These are phyloP conservation scores for Avena sativa DNA, from an alignment of 176 grass and related monocot species.

Conservation along the genomic window DNA sequence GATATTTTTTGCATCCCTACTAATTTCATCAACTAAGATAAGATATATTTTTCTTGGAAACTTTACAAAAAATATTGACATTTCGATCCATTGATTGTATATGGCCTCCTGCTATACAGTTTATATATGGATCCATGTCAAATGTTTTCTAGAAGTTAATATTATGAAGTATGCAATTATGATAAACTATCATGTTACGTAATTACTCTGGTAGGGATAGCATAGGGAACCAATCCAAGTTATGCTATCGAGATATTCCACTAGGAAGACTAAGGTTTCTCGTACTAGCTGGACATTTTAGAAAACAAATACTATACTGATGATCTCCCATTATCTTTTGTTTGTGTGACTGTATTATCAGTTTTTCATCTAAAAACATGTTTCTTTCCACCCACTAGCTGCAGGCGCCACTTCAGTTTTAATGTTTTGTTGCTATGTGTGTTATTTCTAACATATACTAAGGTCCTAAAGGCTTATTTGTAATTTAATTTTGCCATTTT, in stretches of 20 bases:
- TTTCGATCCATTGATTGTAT: not conserved
- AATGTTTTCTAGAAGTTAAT: slow-evolving; percentile 10
- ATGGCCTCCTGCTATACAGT: slow-evolving; percentile 1
- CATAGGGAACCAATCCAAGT: not conserved
- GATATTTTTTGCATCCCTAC: not conserved
- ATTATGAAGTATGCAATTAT: slow-evolving; percentile 21
- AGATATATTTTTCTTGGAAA: slow-evolving; percentile 7
- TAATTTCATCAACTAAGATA: slow-evolving; percentile 9
- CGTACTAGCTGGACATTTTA: not conserved
- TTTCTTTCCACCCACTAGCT: slow-evolving; percentile 26
- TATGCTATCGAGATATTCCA: slow-evolving; percentile 9
- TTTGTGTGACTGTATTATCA: slow-evolving; percentile 21
- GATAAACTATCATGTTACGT: not conserved
- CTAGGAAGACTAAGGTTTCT: not conserved
- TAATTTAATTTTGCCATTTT: slow-evolving; percentile 4
- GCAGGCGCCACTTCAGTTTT: slow-evolving; percentile 6
- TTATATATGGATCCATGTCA: slow-evolving; percentile 23
- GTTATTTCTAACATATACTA: not conserved
- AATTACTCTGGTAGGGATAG: not conserved
- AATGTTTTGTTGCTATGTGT: not conserved
- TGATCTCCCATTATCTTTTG: not conserved
- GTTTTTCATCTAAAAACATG: not conserved
- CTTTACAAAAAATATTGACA: not conserved
- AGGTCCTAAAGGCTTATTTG: not conserved
- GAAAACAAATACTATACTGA: slow-evolving; percentile 20